Evolutionary conservation across 192 early-diverging fungal species (phyloP), one percentile per base, ranked within the genome.

Genomic region (Backusella parvicylindrica): DNA sequence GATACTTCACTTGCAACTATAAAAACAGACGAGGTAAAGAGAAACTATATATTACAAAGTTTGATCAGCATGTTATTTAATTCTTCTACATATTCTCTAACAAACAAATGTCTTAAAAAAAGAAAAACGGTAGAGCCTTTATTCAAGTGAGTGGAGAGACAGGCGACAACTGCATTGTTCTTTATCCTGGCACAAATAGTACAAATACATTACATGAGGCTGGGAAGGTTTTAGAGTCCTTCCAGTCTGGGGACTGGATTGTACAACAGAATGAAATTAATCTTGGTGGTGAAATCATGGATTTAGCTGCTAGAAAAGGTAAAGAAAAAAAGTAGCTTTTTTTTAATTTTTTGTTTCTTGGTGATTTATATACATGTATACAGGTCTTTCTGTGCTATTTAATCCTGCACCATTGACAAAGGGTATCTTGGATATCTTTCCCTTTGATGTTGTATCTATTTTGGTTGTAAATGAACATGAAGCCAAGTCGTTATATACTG

Each of bases 261-360:
- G 72, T 97, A 1, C 84, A 96, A 77, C 96, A 97, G 60, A 97
- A 96, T 81, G 97, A 98, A 79, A 95, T 96, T 1, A 87, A 86
- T 26, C 81, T 81, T 11, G 91, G 91, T 23, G 90, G 85, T 2
- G 88, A 87, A 5, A 89, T 92, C 28, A 87, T 94, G 79, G 56
- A 75, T 1, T 76, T 84, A 8, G 91, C 89, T 18, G 85, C 82
- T 21, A 70, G 79, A 16, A 68, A 77, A 69, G 92, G 88, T 87
- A 83, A 50, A 43, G 28, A 21, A 65, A 28, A 33, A 30, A n/a
- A 63, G 6, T 64, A n/a, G n/a, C n/a, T n/a, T n/a, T n/a, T 23
- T 13, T 30, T 38, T 41, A 1, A 28, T 23, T 70, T 31, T 71
- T 63, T 16, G 23, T 18, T 2, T 30, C 30, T 43, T 43, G 13